Percentiles rank a stretch among this genome's conserved stretches.
Conservation (phyloP, 2,329 filamentous ascomycete species). For the Sporothrix inflata region DNA sequence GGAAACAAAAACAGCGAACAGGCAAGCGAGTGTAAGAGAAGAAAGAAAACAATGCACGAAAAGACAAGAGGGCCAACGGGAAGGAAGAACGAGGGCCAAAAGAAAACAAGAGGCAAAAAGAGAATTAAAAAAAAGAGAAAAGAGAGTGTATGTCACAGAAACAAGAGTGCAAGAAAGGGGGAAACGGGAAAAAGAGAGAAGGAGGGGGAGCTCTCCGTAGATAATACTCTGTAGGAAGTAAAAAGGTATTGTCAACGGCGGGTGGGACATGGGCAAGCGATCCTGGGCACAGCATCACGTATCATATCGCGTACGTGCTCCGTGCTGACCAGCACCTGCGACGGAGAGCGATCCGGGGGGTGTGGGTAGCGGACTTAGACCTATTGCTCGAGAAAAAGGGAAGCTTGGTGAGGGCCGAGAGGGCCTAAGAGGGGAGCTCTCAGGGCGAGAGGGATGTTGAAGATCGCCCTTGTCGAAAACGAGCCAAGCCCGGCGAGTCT, state of each 20-base stretch:
- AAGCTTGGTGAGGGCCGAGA: background rate
- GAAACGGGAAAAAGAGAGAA: background rate
- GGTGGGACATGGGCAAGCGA: constrained; percentile 27
- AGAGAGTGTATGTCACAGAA: background rate
- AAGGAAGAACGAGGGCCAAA: background rate
- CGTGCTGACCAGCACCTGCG: constrained; percentile 38
- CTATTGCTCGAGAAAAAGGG: background rate
- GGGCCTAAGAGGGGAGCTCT: background rate
- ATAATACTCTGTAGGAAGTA: background rate
- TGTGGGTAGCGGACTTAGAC: constrained; percentile 32
- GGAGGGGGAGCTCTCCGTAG: constrained; percentile 18
- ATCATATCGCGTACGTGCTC: constrained; percentile 35
- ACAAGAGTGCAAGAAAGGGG: background rate
- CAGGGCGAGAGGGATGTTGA: constrained; percentile 18
- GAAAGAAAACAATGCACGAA: background rate
- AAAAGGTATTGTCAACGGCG: background rate
- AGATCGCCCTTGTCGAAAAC: constrained; percentile 22
- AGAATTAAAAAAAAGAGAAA: background rate
- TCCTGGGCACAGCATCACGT: constrained; percentile 41
- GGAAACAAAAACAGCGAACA: background rate
- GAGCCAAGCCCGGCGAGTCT: constrained; percentile 23
- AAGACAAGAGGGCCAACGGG: background rate
- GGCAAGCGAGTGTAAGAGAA: constrained; percentile 8
- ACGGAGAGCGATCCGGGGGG: constrained; percentile 34
- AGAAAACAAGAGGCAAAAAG: background rate